Percentiles rank a stretch among this genome's conserved stretches.
Evolutionary conservation across 208 protist genomes (phyloP).

Genomic region (Tritrichomonas foetus): DNA sequence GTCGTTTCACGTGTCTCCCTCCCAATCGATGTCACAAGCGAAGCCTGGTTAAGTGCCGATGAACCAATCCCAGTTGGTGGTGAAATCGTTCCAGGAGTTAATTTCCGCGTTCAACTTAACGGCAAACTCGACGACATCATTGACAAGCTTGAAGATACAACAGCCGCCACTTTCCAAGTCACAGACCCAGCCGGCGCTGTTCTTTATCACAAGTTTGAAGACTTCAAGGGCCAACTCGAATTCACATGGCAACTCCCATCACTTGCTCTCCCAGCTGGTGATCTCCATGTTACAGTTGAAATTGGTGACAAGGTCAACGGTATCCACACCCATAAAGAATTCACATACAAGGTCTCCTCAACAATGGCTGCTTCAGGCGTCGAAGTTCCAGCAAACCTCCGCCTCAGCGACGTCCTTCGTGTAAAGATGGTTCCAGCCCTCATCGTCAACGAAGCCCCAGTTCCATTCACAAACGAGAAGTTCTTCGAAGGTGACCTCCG

Average conservation of each 20-base stretch:
- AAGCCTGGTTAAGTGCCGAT: background rate
- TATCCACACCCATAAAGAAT: conserved; percentile 28
- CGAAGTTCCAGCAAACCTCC: background rate
- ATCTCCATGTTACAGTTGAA: background rate
- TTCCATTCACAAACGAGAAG: background rate
- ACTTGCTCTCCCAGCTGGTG: background rate
- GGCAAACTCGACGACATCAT: background rate
- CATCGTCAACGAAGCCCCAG: background rate
- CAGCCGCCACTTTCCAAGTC: background rate
- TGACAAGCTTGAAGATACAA: background rate
- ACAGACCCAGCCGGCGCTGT: background rate
- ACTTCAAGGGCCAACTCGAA: background rate
- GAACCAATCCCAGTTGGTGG: background rate
- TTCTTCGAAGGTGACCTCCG: background rate
- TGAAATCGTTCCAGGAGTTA: background rate
- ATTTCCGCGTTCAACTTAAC: background rate
- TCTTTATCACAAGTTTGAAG: background rate
- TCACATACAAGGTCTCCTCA: background rate
- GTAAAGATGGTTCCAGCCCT: background rate
- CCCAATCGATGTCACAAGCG: conserved; percentile 19
- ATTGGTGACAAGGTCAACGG: background rate
- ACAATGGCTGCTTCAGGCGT: background rate
- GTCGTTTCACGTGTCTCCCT: background rate
- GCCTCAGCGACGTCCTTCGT: background rate
- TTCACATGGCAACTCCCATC: background rate